Conservation (phyloP, 2,329 filamentous ascomycete species). For the Talaromyces sp. region DNA sequence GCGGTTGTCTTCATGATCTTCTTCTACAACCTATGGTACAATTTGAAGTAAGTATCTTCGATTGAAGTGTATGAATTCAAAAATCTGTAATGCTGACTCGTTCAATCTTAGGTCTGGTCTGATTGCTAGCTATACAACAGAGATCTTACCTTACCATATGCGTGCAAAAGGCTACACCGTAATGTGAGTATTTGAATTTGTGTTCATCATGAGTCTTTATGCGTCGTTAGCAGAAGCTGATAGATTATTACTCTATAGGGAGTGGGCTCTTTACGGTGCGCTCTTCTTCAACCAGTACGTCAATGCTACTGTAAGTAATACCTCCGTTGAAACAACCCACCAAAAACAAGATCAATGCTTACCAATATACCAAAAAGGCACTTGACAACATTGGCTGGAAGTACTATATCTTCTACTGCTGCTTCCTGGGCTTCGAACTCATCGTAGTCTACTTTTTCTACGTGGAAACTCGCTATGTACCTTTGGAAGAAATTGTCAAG, state of each 20-base stretch:
- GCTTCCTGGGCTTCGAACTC: slow-evolving; percentile 21
- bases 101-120: slow-evolving; percentile 29
- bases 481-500: slow-evolving; percentile 29
- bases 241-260: slow-evolving; percentile 20
- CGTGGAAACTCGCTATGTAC: slow-evolving; percentile 34
- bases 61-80: neutral
- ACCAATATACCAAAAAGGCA: slow-evolving; percentile 17
- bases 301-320: slow-evolving; percentile 25
- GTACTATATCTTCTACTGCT: slow-evolving; percentile 39
- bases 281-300: slow-evolving; percentile 38
- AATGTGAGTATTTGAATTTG: slow-evolving; percentile 17
- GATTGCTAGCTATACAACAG: slow-evolving; percentile 27
- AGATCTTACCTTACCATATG: slow-evolving; percentile 35
- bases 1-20: slow-evolving; percentile 45
- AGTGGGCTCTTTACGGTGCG: slow-evolving; percentile 18
- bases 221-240: slow-evolving; percentile 3
- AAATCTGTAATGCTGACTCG: neutral
- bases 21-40: slow-evolving; percentile 43
- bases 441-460: slow-evolving; percentile 28
- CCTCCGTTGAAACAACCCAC: neutral
- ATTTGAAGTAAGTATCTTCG: slow-evolving; percentile 31
- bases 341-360: neutral
- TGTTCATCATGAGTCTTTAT: slow-evolving; percentile 9
- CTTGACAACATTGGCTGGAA: slow-evolving; percentile 33
- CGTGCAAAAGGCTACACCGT: slow-evolving; percentile 39